Conservation (phyloP, 73 alveolate genomes). For the Urostyla sp. region DNA sequence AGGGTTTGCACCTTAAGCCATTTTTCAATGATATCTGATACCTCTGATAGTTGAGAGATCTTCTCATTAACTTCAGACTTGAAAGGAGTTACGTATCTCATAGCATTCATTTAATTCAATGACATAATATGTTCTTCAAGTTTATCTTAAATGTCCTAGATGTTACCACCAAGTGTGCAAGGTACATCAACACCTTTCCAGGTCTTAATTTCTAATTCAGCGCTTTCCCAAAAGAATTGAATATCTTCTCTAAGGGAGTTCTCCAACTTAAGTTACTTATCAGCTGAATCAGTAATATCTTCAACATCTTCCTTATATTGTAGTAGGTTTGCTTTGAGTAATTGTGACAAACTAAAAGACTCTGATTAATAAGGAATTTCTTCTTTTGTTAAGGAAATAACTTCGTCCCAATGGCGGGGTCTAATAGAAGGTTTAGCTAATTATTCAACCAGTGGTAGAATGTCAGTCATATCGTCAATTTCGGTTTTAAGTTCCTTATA, state of each 20-base stretch:
- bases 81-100: constrained; percentile 97
- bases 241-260: constrained; percentile 92
- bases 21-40: constrained; percentile 97
- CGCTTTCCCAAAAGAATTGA: constrained; percentile 94
- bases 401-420: constrained; percentile 97
- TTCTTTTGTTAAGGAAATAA: constrained; percentile 87
- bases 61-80: constrained; percentile 90
- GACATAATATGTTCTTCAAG: constrained; percentile 99
- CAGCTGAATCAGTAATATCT: constrained; percentile 99
- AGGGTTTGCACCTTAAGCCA: constrained; percentile 99
- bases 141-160: constrained; percentile 97
- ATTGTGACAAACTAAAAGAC: constrained; percentile 80
- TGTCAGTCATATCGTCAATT: constrained; percentile 90
- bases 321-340: constrained; percentile 91
- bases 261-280: constrained; percentile 97
- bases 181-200: constrained; percentile 98
- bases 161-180: constrained; percentile 97
- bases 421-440: constrained; percentile 93
- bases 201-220: constrained; percentile 96
- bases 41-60: constrained; percentile 90
- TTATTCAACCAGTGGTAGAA: constrained; percentile 91
- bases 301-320: constrained; percentile 97
- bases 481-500: constrained; percentile 94
- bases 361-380: constrained; percentile 75
- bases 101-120: constrained; percentile 93